phyloP scores from a whole-genome alignment of 805 yeast species.

The Metschnikowia dekortorum region DNA sequence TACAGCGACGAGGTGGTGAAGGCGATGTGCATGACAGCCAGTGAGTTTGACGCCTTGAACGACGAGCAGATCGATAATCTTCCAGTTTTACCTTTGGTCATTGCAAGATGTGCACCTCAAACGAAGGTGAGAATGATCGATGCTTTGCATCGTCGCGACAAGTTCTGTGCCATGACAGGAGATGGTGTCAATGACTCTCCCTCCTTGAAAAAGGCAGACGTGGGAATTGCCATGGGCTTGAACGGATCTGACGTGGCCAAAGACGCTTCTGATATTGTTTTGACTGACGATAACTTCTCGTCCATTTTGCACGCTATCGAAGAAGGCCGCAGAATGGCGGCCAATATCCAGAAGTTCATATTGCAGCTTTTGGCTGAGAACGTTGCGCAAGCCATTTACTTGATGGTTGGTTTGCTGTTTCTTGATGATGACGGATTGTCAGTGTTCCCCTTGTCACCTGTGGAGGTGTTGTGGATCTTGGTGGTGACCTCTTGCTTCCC shows the following conservation, averaged over 20 bases:
- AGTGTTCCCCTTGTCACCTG: slow-evolving; percentile 69
- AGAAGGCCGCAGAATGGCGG: slow-evolving; percentile 22
- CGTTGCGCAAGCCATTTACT: slow-evolving; percentile 54
- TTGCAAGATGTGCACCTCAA: slow-evolving; percentile 81
- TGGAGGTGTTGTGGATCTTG: slow-evolving; percentile 20
- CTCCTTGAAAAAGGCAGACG: slow-evolving; percentile 25
- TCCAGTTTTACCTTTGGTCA: slow-evolving; percentile 69
- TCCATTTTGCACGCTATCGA: slow-evolving; percentile 26
- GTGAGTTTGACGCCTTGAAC: slow-evolving; percentile 58
- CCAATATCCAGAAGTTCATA: slow-evolving; percentile 19
- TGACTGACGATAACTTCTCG: slow-evolving; percentile 26
- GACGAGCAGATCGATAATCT: slow-evolving; percentile 57
- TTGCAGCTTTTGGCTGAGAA: slow-evolving; percentile 21
- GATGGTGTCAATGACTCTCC: slow-evolving; percentile 30
- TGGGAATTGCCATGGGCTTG: slow-evolving; percentile 29
- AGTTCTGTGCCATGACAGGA: slow-evolving; percentile 73
- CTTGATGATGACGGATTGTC: slow-evolving; percentile 59
- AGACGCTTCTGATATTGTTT: slow-evolving; percentile 25
- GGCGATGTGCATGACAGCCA: slow-evolving; percentile 73
- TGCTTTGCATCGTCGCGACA: slow-evolving; percentile 47
- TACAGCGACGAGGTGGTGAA: slow-evolving; percentile 53
- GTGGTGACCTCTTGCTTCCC: slow-evolving; percentile 21
- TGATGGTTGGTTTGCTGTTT: slow-evolving; percentile 71
- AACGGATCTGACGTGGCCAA: slow-evolving; percentile 28
- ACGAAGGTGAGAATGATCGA: slow-evolving; percentile 80